Base-by-base conservation (phyloP, 2,329 filamentous ascomycete genomes). In the Paraconiothyrium sp. region DNA sequence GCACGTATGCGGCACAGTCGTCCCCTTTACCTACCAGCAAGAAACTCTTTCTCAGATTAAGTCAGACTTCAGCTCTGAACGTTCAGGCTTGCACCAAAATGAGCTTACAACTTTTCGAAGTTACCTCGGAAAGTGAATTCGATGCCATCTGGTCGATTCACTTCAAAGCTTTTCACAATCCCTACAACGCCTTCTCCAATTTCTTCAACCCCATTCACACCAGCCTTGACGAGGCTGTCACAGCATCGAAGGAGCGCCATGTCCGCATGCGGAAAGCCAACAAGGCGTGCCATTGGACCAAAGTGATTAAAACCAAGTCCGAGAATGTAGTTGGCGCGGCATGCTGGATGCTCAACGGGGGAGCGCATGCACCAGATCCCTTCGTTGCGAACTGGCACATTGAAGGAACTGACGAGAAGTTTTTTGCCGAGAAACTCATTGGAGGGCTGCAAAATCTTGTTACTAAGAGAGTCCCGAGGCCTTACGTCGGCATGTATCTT, bases 361-460 rank as follows among this genome's bases (percentile, higher is more conserved):
- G 22, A 13, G 20, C 20, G 22, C 24, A 34, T 14, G 22, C 47
- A 49, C 10, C 30, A 34, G n/a, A 34, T 27, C 35, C 35, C 27
- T 49, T 49, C 41, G n/a, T 16, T 44, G 41, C 41, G 9, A 6
- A 30, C 13, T 49, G 47, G 47, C 47, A 49, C 30, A 34, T 49
- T 13, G 22, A 49, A 16, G 47, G 47, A 16, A 32, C 47, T 14
- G 47, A 49, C 11, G 47, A 49, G 22, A 49, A 16, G 6, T 2
- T 30, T 6, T 49, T 49, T 34, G 47, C 47, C n/a, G 47, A 49
- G 47, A 49, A 49, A n/a, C 24, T 49, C n/a, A 49, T 49, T n/a
- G 47, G 47, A 10, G 47, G 47, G 6, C 6, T 32, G 8, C 22
- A 2, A 5, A 14, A 9, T 27, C 32, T 49, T n/a, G 47, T 49